Percentiles rank a stretch among this genome's conserved stretches.
Evolutionary conservation across 352 stramenopile species (phyloP).

Genomic region (Thalassiosira delicatula): DNA sequence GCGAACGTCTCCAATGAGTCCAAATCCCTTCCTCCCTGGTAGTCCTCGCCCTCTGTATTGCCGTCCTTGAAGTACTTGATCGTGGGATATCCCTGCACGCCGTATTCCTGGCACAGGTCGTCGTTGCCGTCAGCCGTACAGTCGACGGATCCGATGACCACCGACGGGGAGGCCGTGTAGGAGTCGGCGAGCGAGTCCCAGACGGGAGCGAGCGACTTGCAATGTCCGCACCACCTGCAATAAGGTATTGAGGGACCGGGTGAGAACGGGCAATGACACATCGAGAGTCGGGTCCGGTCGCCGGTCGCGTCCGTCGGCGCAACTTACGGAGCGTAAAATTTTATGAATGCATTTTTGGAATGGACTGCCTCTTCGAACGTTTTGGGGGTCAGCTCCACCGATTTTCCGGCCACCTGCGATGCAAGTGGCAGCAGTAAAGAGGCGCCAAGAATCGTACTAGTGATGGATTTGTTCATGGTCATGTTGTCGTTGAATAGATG

Average conservation of each 20-base stretch:
- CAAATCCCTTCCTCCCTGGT: slow-evolving; percentile 66
- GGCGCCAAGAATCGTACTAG: slow-evolving; percentile 2
- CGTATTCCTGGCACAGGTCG: slow-evolving; percentile 63
- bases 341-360: slow-evolving; percentile 56
- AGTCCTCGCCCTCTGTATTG: slow-evolving; percentile 61
- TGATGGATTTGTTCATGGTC: slow-evolving; percentile 21
- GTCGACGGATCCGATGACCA: slow-evolving; percentile 74
- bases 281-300: no score
- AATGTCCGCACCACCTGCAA: slow-evolving; percentile 78
- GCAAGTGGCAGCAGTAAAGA: slow-evolving; percentile 8
- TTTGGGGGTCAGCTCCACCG: slow-evolving; percentile 32
- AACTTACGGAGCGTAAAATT: slow-evolving; percentile 61
- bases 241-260: no score
- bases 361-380: slow-evolving; percentile 43
- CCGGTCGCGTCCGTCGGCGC: no score
- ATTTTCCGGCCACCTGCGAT: slow-evolving; percentile 28
- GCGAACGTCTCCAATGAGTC: slow-evolving; percentile 67
- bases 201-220: slow-evolving; percentile 71
- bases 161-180: slow-evolving; percentile 69
- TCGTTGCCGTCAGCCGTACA: slow-evolving; percentile 63
- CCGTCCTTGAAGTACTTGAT: slow-evolving; percentile 74
- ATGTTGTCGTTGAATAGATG: no score
- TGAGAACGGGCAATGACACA: no score
- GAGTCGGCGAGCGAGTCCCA: slow-evolving; percentile 73
- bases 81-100: slow-evolving; percentile 59